A percentile compares a stretch with the other conserved stretches of the same genome.
These are phyloP conservation scores for Haplosporangium gracile DNA, from an alignment of 192 early-diverging fungal genomes.

Conservation along the genomic window DNA sequence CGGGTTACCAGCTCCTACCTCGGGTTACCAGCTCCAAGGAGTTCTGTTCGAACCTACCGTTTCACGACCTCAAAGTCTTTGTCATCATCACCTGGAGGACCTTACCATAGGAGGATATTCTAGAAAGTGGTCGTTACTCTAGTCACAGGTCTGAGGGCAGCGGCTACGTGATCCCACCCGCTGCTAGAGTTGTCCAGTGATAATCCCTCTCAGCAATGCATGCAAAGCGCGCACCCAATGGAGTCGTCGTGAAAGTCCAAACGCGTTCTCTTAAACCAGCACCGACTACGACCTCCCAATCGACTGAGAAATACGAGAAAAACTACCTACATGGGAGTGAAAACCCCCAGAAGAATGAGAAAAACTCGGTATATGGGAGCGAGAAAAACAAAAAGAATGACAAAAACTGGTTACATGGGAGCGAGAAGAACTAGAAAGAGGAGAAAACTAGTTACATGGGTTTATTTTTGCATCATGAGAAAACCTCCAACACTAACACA, in stretches of 20 bases:
- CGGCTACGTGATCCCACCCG: slow-evolving; percentile 13
- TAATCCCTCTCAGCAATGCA: slow-evolving; percentile 27
- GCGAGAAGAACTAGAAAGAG: too few species aligned
- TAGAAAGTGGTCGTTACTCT: slow-evolving; percentile 16
- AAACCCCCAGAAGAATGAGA: too few species aligned
- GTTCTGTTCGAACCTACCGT: slow-evolving; percentile 44
- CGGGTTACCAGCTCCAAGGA: slow-evolving; percentile 18
- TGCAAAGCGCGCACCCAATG: slow-evolving; percentile 6
- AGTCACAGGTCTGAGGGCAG: slow-evolving; percentile 15
- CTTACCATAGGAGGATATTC: slow-evolving; percentile 14
- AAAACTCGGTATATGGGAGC: too few species aligned
- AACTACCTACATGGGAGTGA: too few species aligned
- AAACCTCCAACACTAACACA: too few species aligned
- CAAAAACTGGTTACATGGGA: too few species aligned
- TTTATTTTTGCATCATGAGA: too few species aligned
- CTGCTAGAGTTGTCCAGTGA: not conserved
- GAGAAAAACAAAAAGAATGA: too few species aligned
- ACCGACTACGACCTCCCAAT: not conserved
- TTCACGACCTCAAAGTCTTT: slow-evolving; percentile 22
- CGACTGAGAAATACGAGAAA: not conserved
- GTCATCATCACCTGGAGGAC: slow-evolving; percentile 20
- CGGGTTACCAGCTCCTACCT: slow-evolving; percentile 16
- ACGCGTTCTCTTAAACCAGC: not conserved
- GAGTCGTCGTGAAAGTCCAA: not conserved
- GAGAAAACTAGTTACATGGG: too few species aligned